These are phyloP conservation scores for Monilinia vaccinii-corymbosi DNA, from an alignment of 2,329 filamentous ascomycete species.

Conservation along the genomic window DNA sequence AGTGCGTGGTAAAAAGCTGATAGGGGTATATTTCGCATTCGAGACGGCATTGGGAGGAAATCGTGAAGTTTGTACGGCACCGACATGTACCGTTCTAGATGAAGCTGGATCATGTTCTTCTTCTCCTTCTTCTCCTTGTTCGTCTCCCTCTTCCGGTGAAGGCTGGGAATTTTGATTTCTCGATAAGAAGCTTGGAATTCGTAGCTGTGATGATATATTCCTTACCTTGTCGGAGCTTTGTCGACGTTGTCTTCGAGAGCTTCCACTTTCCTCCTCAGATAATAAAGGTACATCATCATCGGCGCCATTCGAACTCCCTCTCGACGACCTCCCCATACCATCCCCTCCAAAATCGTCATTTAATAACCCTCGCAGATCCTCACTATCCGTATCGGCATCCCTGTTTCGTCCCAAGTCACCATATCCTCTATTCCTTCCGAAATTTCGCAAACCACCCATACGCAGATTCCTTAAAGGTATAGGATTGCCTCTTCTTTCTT, in stretches of 20 bases:
- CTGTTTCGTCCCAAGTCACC: slow-evolving; percentile 50
- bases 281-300: slow-evolving; percentile 72
- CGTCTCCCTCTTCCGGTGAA: slow-evolving; percentile 29
- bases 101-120: slow-evolving; percentile 56
- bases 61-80: slow-evolving; percentile 59
- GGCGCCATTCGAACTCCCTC: slow-evolving; percentile 44
- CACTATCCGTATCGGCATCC: slow-evolving; percentile 43
- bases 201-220: slow-evolving; percentile 44
- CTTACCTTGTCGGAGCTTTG: slow-evolving; percentile 35
- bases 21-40: slow-evolving; percentile 94
- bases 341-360: slow-evolving; percentile 48
- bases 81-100: slow-evolving; percentile 68
- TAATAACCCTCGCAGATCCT: slow-evolving; percentile 59
- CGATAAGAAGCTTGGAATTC: slow-evolving; percentile 61
- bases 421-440: slow-evolving; percentile 41
- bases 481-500: slow-evolving; percentile 27
- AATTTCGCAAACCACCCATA: slow-evolving; percentile 53
- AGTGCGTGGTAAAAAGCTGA: slow-evolving; percentile 88
- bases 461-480: slow-evolving; percentile 66
- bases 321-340: slow-evolving; percentile 45
- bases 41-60: slow-evolving; percentile 90
- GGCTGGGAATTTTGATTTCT: slow-evolving; percentile 19
- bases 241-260: slow-evolving; percentile 23
- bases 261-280: slow-evolving; percentile 26
- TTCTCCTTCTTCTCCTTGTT: slow-evolving; percentile 42